Evolutionary conservation across 768 basidiomycete species (phyloP), one percentile per base, ranked within the genome.

Genomic region (Tulasnella sp.): DNA sequence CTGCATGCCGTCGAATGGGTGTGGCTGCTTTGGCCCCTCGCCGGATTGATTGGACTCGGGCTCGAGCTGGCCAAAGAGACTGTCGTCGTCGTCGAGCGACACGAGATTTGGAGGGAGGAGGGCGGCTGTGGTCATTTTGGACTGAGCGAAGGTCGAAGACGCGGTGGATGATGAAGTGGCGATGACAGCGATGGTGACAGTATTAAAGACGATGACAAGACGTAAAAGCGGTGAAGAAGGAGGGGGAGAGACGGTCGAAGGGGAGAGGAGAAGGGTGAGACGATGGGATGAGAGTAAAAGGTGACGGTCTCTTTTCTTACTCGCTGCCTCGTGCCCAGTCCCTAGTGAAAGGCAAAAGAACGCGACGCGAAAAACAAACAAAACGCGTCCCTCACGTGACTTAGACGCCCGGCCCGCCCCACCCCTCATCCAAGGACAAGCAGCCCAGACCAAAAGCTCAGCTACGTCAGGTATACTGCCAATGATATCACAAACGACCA

Each of bases 311-410:
- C 58, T 64, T 64, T 64, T 64, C 58, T 64, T 64, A 25, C 25
- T 25, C 25, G 29, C 58, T n/a, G 58, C 58, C 58, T 64, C 58
- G 58, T 64, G 58, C 31, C 49, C 31, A 64, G 58, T 64, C 58
- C 58, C 31, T 29, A 64, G 58, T 64, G 58, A 64, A 64, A 64
- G 58, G 58, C 58, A 64, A 64, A 42, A 64, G 58, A 17, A 64
- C 58, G 58, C 58, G 58, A 64, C 69, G 69, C 69, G 31, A 70
- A 70, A 70, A 70, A 70, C 69, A 70, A 70, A 70, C 36, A 70
- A 38, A 70, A 70, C 40, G 69, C 37, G 40, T 38, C 36, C 36
- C 40, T 38, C 69, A 70, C 69, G 69, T 70, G 69, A 70, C 69
- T 31, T 70, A 70, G 37, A 34, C 69, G 69, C 40, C 69, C 36